phyloP scores from a whole-genome alignment of 305 asterid species.

The Ilex paraguariensis region DNA sequence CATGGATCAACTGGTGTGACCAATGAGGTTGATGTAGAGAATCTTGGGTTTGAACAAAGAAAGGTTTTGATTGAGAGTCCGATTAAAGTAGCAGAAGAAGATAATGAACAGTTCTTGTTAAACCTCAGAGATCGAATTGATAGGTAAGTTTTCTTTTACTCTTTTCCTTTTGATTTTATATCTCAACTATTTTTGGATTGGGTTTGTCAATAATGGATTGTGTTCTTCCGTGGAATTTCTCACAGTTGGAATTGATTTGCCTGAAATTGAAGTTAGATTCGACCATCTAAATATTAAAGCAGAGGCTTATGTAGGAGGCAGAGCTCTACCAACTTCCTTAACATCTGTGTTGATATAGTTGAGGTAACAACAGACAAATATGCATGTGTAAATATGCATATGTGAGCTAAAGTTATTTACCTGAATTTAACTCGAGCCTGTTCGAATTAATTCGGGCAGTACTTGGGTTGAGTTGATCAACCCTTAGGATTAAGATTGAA shows the following conservation, averaged over 20 bases:
- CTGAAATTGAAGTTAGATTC: slow-evolving; percentile 71
- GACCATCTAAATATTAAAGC: slow-evolving; percentile 63
- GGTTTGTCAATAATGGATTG: too few relatives aligned
- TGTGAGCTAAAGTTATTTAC: too few relatives aligned
- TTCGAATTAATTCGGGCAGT: too few relatives aligned
- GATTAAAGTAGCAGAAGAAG: slow-evolving; percentile 43
- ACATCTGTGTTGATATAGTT: slow-evolving; percentile 30
- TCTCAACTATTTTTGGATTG: too few relatives aligned
- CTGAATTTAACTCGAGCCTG: too few relatives aligned
- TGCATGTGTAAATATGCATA: too few relatives aligned
- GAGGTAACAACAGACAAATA: slow-evolving; percentile 33
- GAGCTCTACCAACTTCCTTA: slow-evolving; percentile 58
- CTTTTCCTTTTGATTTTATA: too few relatives aligned
- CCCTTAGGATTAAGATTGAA: too few relatives aligned
- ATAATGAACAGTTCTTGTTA: slow-evolving; percentile 69
- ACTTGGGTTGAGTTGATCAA: too few relatives aligned
- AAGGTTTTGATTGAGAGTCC: slow-evolving; percentile 49
- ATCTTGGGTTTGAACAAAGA: slow-evolving; percentile 49
- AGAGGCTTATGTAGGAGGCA: slow-evolving; percentile 46
- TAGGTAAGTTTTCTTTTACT: slow-evolving; percentile 26
- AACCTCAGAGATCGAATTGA: slow-evolving; percentile 66
- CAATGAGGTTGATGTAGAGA: slow-evolving; percentile 44
- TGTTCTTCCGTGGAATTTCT: too few relatives aligned
- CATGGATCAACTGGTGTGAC: neutral
- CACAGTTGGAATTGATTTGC: slow-evolving; percentile 28